These are phyloP conservation scores for Podaxis sp. DNA, from an alignment of 768 basidiomycete genomes.

Conservation along the genomic window DNA sequence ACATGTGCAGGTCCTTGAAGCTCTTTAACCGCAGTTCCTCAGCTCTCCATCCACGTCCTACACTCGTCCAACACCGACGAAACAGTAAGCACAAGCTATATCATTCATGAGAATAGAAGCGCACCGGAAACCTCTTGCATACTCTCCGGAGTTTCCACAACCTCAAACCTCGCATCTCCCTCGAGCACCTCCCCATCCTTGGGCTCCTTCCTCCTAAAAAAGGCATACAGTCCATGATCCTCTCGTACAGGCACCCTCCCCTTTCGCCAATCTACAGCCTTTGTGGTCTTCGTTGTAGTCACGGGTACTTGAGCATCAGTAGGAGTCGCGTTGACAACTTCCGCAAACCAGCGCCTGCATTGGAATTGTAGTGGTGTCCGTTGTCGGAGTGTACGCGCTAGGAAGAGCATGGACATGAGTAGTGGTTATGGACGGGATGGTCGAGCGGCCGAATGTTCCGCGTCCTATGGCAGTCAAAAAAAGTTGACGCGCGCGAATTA, in stretches of 20 bases:
- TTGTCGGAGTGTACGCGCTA: slow-evolving; percentile 19
- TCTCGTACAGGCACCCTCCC: slow-evolving; percentile 39
- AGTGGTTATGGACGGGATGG: not conserved
- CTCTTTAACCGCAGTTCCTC: slow-evolving; percentile 86
- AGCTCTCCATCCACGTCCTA: slow-evolving; percentile 87
- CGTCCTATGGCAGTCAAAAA: not conserved
- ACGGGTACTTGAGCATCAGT: not conserved
- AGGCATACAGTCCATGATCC: slow-evolving; percentile 75
- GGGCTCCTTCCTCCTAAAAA: slow-evolving; percentile 61
- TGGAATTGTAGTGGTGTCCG: slow-evolving; percentile 16
- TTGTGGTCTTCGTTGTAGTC: not conserved
- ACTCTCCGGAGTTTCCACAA: slow-evolving; percentile 34
- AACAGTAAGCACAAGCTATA: no score
- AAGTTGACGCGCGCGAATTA: not conserved
- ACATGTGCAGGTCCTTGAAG: slow-evolving; percentile 89
- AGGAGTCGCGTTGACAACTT: slow-evolving; percentile 18
- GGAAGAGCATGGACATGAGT: slow-evolving; percentile 19
- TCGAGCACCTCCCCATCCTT: slow-evolving; percentile 31
- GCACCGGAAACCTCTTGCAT: slow-evolving; percentile 29
- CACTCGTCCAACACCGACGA: not conserved
- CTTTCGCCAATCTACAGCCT: slow-evolving; percentile 16
- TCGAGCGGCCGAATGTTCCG: not conserved
- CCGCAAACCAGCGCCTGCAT: slow-evolving; percentile 26
- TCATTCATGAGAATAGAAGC: slow-evolving; percentile 1
- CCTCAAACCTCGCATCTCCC: slow-evolving; percentile 56